Evolutionary conservation across 768 basidiomycete species (phyloP), one percentile per base, ranked within the genome.

Genomic region (Lactarius indigo): DNA sequence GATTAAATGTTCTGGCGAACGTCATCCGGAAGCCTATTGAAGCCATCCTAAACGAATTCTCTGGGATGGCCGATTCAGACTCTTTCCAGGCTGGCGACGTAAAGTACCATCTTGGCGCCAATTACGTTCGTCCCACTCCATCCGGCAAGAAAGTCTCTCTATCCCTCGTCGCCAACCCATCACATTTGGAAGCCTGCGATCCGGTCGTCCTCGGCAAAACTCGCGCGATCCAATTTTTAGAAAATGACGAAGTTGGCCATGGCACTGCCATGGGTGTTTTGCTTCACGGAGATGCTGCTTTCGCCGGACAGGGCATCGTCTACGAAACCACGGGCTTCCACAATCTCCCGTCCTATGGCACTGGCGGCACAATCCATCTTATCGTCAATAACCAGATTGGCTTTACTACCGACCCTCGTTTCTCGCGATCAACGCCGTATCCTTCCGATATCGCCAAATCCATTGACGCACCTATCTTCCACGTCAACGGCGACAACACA

Each of bases 271-370:
- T 99, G 94, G 90, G 86, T 70, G 92, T 99, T 23, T 83, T 99
- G 61, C 85, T 98, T 31, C 97, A 99, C 76, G 97, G 97, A 74
- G 97, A 99, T 74, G 96, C 97, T 33, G 96, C 97, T 10, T 99
- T 99, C 74, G 94, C 97, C 60, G 97, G 96, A 28, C 97, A 99
- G 75, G 97, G 97, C 78, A 82, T 98, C 64, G 96, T 99, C 26
- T 99, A 99, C 78, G 97, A 99, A 82, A 98, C 96, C 31, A 97
- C 97, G 91, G 97, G 97, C 73, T 91, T 98, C 82, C 91, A 95
- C 80, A 93, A 90, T 74, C 85, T 99, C 56, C 94, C 94, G 28
- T 89, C 85, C 79, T 99, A 98, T 76, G 95, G 96, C 37, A 98
- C 95, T 17, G 97, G 97, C 65, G 97, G 97, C 64, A 98, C 97